Conservation (phyloP, 306 rosid species). For the Castanea mollissima region DNA sequence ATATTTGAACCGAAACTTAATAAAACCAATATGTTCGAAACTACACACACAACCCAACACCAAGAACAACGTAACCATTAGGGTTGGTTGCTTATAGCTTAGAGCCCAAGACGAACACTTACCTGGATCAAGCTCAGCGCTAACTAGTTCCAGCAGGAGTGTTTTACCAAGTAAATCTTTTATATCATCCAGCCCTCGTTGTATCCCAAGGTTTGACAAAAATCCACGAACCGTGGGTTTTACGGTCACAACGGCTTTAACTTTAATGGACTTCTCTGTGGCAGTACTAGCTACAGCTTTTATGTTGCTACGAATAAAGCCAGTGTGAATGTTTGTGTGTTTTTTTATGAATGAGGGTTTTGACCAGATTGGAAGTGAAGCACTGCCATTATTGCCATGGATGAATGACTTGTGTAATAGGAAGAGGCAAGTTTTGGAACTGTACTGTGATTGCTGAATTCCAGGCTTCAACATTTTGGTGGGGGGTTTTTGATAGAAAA, state of each 20-base stretch:
- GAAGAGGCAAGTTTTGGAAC: constrained; percentile 7
- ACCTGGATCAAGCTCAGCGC: constrained; percentile 44
- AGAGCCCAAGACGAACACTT: constrained; percentile 4
- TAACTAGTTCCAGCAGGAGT: constrained; percentile 55
- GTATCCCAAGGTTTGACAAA: constrained; percentile 42
- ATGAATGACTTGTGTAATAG: constrained; percentile 5
- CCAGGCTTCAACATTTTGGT: constrained; percentile 29
- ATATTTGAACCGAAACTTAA: too few species aligned
- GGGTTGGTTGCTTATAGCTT: not conserved
- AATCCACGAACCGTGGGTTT: constrained; percentile 35
- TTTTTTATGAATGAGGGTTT: not conserved
- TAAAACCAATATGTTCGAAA: too few species aligned
- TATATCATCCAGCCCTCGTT: constrained; percentile 47
- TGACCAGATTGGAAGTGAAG: constrained; percentile 20
- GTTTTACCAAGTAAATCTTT: constrained; percentile 71
- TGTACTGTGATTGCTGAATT: constrained; percentile 3
- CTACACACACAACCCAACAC: too few species aligned
- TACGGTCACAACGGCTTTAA: constrained; percentile 33
- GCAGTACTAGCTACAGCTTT: constrained; percentile 1
- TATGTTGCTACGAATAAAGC: constrained; percentile 5
- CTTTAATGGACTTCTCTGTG: not conserved
- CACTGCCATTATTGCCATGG: not conserved
- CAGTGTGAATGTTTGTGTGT: not conserved
- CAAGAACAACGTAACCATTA: not conserved
- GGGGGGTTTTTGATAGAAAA: constrained; percentile 14